These are phyloP conservation scores for Pythium monospermum DNA, from an alignment of 352 stramenopile species.

Conservation along the genomic window DNA sequence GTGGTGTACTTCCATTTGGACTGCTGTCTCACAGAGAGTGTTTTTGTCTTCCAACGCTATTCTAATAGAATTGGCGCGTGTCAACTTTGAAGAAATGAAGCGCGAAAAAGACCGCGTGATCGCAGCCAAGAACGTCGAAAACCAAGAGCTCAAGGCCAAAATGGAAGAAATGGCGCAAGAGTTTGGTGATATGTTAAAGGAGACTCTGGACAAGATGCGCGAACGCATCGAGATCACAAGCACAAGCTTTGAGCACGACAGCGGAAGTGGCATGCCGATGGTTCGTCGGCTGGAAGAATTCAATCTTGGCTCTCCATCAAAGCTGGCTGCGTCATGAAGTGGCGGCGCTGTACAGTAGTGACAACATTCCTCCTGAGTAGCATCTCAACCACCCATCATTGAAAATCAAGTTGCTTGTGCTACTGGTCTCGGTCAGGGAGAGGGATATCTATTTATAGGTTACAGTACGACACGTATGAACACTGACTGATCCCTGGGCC, in stretches of 20 bases:
- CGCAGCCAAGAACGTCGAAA: conserved; percentile 84
- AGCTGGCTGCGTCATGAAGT: conserved; percentile 10
- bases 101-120: conserved; percentile 91
- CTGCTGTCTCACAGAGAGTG: not conserved
- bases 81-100: conserved; percentile 87
- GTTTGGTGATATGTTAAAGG: conserved; percentile 93
- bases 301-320: conserved; percentile 61
- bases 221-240: conserved; percentile 93
- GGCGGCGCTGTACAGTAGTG: not conserved
- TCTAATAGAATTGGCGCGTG: conserved; percentile 73
- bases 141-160: conserved; percentile 88
- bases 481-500: no score
- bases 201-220: conserved; percentile 93
- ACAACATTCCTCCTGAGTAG: not conserved
- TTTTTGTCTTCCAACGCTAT: no score
- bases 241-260: conserved; percentile 83
- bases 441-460: no score
- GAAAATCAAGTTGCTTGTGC: no score
- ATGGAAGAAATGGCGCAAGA: conserved; percentile 95
- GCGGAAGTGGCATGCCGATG: conserved; percentile 44
- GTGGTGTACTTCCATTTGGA: not conserved
- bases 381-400: no score
- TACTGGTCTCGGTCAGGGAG: no score
- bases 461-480: no score
- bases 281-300: conserved; percentile 86